phyloP scores from a whole-genome alignment of 208 protist species.

The Acanthamoeba royreba region DNA sequence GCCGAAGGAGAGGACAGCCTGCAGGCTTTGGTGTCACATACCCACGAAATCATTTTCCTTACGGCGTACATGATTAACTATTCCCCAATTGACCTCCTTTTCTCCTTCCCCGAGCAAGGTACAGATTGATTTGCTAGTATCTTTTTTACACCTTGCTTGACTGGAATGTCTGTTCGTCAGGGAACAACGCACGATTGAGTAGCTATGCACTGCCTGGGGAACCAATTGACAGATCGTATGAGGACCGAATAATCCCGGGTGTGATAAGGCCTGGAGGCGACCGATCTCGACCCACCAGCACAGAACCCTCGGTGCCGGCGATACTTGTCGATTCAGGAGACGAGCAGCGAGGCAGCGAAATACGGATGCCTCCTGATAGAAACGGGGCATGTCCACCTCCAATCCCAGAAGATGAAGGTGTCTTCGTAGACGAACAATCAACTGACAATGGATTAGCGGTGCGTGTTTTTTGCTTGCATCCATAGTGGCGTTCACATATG shows the following conservation, averaged over 20 bases:
- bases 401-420: no score
- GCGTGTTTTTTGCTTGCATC: no score
- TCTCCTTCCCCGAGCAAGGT: background rate
- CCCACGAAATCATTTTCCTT: background rate
- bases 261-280: background rate
- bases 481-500: no score
- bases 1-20: background rate
- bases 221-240: no score
- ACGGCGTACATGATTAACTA: constrained; percentile 14
- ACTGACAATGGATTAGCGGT: no score
- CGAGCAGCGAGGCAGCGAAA: background rate
- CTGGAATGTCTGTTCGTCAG: no score
- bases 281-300: background rate
- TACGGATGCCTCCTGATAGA: background rate
- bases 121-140: background rate
- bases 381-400: no score
- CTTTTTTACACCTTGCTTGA: no score
- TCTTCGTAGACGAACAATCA: no score
- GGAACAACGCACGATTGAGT: no score
- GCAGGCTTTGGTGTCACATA: background rate
- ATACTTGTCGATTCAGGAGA: background rate
- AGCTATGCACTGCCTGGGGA: no score
- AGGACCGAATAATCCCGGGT: background rate
- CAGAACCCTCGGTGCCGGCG: background rate
- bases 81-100: background rate